Evolutionary conservation across 352 stramenopile genomes (phyloP), one percentile per base, ranked within the genome.

Genomic region (Plasmopara viticola): DNA sequence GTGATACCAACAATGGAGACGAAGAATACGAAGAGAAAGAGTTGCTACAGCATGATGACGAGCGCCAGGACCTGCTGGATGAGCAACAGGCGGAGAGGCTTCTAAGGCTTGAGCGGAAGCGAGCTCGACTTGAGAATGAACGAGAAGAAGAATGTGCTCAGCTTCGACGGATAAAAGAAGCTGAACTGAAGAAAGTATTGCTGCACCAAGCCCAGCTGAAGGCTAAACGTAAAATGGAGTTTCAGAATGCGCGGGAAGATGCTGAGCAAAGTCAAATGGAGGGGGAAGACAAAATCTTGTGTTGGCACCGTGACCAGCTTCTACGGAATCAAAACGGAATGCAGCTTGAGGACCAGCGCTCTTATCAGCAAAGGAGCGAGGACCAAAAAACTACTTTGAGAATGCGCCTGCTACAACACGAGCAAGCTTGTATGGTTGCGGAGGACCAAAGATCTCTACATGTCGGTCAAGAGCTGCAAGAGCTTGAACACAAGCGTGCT

Each of bases 1-100:
- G 74, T 56, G 78, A 76, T 1, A 50, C 86, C 7, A 68, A 90
- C 18, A 90, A 90, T 18, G 76, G 76, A 6, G 79, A 90, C 28
- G 79, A 90, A 64, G 79, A 87, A 47, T 58, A 72, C 14, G 79
- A 90, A 48, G 77, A 87, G 54, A 70, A 85, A 58, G 76, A 90
- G 48, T 60, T 66, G 2, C 45, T 87, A 0, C 74, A 82, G 42
- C 74, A 57, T 6, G 78, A 90, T 47, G 68, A 63, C 3, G 61
- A 84, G 48, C 71, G 64, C 4, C 79, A 87, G 40, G 68, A 73
- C n/a, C 51, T 76, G 14, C 48, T 90, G 28, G 79, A 90, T 7
- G 56, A 76, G 15, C 72, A 78, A 33, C 74, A 87, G 44, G 72
- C 71, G 4, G 76, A 87, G 42, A 73, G 72, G 0, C 49, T 87